Percentiles rank a stretch among this genome's conserved stretches.
Conservation (phyloP, 345 rosid species). For the Brassica carinata region DNA sequence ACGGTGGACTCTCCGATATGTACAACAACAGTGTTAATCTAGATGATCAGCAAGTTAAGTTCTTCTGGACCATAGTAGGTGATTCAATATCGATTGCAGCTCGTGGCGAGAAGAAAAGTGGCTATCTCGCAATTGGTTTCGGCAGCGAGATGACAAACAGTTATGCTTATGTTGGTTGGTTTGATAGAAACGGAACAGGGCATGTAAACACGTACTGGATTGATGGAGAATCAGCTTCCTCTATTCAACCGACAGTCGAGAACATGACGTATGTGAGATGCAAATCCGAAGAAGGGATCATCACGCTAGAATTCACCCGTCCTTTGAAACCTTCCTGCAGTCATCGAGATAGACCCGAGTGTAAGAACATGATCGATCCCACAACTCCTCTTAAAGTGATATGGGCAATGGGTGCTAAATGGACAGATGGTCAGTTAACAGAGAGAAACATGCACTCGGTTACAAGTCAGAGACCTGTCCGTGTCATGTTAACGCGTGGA, state of each 20-base stretch:
- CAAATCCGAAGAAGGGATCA: constrained; percentile 86
- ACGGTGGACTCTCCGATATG: constrained; percentile 95
- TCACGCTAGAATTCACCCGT: constrained; percentile 90
- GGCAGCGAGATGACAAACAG: constrained; percentile 80
- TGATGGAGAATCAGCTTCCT: constrained; percentile 70
- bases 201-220: constrained; percentile 89
- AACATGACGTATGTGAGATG: constrained; percentile 83
- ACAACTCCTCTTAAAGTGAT: constrained; percentile 88
- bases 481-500: constrained; percentile 73
- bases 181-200: constrained; percentile 70
- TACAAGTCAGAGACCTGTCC: constrained; percentile 86
- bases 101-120: constrained; percentile 92
- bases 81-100: constrained; percentile 85
- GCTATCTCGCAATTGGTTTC: constrained; percentile 86
- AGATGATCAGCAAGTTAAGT: constrained; percentile 94
- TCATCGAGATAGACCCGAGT: constrained; percentile 55
- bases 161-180: constrained; percentile 93
- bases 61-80: constrained; percentile 79
- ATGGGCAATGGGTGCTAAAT: constrained; percentile 96
- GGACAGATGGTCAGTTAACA: constrained; percentile 68
- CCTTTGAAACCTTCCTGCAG: constrained; percentile 68
- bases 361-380: constrained; percentile 86
- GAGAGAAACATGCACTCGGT: constrained; percentile 94
- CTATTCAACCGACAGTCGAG: constrained; percentile 73
- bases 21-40: constrained; percentile 84